Evolutionary conservation across 1,284 basidiomycete species (phyloP).

Genomic region (Apiotrichum akiyoshidainum): DNA sequence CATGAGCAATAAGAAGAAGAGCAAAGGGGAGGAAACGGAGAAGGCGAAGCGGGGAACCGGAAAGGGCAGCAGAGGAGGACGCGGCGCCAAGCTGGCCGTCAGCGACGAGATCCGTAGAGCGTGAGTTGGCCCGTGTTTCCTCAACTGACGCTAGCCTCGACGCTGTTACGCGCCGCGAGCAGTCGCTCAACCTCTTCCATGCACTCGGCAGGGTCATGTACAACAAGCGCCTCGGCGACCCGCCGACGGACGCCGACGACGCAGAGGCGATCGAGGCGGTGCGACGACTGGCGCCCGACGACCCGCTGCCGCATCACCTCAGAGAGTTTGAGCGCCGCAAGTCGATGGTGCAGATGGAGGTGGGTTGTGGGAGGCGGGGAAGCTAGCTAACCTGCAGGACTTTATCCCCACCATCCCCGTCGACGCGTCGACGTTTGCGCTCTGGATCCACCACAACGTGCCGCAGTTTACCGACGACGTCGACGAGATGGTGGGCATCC

Average conservation of each 20-base stretch:
- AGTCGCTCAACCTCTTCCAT: constrained; percentile 85
- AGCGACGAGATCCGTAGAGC: constrained; percentile 45
- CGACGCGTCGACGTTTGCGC: constrained; percentile 78
- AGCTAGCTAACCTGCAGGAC: constrained; percentile 24
- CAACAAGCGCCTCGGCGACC: constrained; percentile 69
- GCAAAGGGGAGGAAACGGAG: constrained; percentile 23
- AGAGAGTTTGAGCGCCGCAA: constrained; percentile 61
- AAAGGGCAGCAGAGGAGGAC: constrained; percentile 27
- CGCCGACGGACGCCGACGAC: constrained; percentile 35
- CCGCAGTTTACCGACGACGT: constrained; percentile 74
- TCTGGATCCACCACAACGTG: constrained; percentile 94
- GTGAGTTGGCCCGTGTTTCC: constrained; percentile 32
- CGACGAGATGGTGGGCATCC: constrained; percentile 67
- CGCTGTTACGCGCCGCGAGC: constrained; percentile 73
- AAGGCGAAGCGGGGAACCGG: neutral
- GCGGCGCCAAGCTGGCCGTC: constrained; percentile 44
- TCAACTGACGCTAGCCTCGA: constrained; percentile 54
- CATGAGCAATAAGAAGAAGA: neutral
- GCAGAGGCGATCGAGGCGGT: constrained; percentile 28
- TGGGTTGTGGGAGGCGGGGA: constrained; percentile 32
- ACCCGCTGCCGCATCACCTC: constrained; percentile 59
- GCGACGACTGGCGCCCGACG: constrained; percentile 50
- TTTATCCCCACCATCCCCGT: constrained; percentile 76
- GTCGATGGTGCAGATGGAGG: constrained; percentile 78
- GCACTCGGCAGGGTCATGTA: constrained; percentile 89